These are phyloP conservation scores for Striga asiatica DNA, from an alignment of 257 asterid species.

Conservation along the genomic window DNA sequence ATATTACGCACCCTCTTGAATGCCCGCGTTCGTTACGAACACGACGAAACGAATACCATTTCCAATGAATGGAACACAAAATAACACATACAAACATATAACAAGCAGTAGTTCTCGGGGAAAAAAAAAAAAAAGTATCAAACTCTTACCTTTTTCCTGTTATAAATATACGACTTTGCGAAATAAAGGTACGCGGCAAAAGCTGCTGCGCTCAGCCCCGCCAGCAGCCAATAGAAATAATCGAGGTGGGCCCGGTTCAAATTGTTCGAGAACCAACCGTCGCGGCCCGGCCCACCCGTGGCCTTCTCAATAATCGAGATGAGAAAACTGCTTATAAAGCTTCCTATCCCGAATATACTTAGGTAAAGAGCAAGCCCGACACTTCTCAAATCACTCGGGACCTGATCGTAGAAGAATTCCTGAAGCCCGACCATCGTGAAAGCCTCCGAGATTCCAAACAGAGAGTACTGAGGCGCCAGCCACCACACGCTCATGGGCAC, in stretches of 20 bases:
- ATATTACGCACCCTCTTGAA: no score
- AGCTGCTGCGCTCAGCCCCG: constrained; percentile 28
- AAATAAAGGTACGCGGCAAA: constrained; percentile 25
- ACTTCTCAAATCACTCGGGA: constrained; percentile 43
- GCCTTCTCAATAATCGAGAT: constrained; percentile 31
- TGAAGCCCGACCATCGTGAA: constrained; percentile 52
- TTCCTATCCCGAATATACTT: constrained; percentile 46
- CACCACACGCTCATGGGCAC: constrained; percentile 67
- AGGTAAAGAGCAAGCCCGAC: constrained; percentile 44
- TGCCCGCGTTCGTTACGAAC: no score
- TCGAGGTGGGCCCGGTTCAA: constrained; percentile 60
- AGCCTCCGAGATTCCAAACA: constrained; percentile 40
- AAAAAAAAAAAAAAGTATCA: no score
- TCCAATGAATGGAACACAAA: no score
- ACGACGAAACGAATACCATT: no score
- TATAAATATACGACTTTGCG: constrained; percentile 29
- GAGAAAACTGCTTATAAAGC: constrained; percentile 51
- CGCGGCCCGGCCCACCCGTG: constrained; percentile 24
- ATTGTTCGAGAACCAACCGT: constrained; percentile 53
- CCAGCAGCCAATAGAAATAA: constrained; percentile 61
- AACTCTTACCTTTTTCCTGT: constrained; percentile 15
- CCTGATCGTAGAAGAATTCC: constrained; percentile 60
- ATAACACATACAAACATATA: no score
- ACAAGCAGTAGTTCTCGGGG: no score
- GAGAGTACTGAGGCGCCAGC: constrained; percentile 46